phyloP scores from a whole-genome alignment of 2,329 filamentous ascomycete genomes.

The Apiospora aurea region DNA sequence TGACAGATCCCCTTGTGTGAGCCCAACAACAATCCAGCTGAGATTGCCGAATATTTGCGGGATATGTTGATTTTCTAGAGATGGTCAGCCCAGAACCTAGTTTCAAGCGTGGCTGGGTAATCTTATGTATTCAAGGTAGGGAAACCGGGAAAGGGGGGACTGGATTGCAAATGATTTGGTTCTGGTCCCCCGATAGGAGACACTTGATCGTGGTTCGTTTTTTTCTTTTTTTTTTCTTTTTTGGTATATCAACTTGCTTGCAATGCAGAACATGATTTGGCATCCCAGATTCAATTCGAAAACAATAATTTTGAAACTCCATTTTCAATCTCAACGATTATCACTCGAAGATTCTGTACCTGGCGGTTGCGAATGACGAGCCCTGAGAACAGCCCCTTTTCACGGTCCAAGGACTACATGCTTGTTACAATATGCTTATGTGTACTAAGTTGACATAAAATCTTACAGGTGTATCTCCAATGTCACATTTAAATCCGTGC shows the following conservation, averaged over 20 bases:
- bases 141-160: not conserved
- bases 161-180: not conserved
- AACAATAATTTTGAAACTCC: too few relatives aligned
- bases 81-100: not conserved
- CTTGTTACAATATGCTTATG: not conserved
- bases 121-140: not conserved
- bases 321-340: too few relatives aligned
- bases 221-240: too few relatives aligned
- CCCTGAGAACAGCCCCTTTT: not conserved
- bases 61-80: too few relatives aligned
- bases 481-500: not conserved
- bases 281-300: too few relatives aligned
- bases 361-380: not conserved
- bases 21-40: not conserved
- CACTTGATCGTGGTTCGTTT: not conserved
- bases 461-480: too few relatives aligned
- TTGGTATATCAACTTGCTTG: not conserved
- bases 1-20: not conserved
- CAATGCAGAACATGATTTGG: not conserved
- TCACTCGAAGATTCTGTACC: not conserved
- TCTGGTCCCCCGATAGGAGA: not conserved
- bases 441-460: not conserved
- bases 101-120: not conserved
- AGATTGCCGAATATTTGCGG: not conserved
- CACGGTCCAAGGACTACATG: not conserved